Percentiles rank a stretch among this genome's conserved stretches.
Evolutionary conservation across 2,329 filamentous ascomycete genomes (phyloP).

Genomic region (Grosmannia huntii): DNA sequence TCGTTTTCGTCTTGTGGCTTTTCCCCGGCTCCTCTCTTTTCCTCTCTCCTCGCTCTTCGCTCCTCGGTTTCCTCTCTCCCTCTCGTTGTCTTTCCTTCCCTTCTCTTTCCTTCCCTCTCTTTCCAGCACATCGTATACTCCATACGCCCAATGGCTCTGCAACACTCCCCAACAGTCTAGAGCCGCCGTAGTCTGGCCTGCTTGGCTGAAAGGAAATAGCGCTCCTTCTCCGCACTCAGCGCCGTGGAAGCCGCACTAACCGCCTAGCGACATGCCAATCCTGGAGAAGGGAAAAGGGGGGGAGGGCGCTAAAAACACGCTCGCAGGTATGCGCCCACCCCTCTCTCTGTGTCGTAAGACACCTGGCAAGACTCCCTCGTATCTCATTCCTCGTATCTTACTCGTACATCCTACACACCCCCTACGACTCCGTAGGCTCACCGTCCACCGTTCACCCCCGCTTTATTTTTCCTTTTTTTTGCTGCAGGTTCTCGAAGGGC

Average conservation of each 20-base stretch:
- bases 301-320: background rate
- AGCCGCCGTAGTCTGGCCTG: background rate
- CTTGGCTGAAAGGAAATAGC: background rate
- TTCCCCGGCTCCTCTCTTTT: too few species aligned
- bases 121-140: too few species aligned
- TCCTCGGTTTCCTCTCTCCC: too few species aligned
- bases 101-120: too few species aligned
- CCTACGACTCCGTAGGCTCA: background rate
- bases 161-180: too few species aligned
- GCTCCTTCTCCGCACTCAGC: slow-evolving; percentile 1
- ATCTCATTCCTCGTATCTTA: background rate
- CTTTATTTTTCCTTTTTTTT: background rate
- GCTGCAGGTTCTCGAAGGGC: background rate
- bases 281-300: slow-evolving; percentile 1
- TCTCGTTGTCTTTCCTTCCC: too few species aligned
- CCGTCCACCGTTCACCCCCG: slow-evolving; percentile 2
- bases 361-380: background rate
- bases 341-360: background rate
- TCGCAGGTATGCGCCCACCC: background rate
- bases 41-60: too few species aligned
- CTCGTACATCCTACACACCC: background rate
- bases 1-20: too few species aligned
- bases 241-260: background rate
- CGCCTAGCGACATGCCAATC: background rate
- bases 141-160: too few species aligned